phyloP scores from a whole-genome alignment of 108 stramenopile species.

The Nitzschia palea region DNA sequence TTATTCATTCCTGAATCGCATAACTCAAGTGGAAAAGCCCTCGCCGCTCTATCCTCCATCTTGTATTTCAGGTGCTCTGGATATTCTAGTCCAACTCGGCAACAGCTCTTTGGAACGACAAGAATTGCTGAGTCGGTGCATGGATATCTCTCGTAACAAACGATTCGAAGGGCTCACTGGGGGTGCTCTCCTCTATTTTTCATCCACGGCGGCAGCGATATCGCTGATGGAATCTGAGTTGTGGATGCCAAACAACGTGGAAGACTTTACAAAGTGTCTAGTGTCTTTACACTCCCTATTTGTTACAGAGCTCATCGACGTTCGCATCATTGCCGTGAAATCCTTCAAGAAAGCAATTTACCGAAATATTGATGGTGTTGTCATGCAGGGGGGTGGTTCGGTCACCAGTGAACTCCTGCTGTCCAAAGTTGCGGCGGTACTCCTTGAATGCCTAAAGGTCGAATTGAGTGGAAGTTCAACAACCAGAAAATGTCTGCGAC shows the following conservation, averaged over 20 bases:
- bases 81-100: not conserved
- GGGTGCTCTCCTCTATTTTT: slow-evolving; percentile 3
- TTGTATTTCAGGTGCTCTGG: not conserved
- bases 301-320: slow-evolving; percentile 22
- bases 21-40: not conserved
- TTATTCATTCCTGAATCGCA: not conserved
- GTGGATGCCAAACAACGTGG: slow-evolving; percentile 2
- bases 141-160: not conserved
- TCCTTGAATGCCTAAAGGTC: slow-evolving; percentile 7
- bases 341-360: slow-evolving; percentile 61
- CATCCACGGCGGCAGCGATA: slow-evolving; percentile 9
- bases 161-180: slow-evolving; percentile 8
- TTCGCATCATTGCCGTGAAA: slow-evolving; percentile 40
- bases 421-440: not conserved
- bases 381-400: not conserved
- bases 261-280: not conserved
- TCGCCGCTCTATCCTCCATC: not conserved
- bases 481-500: not conserved
- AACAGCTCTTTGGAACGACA: not conserved
- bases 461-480: slow-evolving; percentile 8
- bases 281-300: slow-evolving; percentile 25
- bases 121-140: not conserved
- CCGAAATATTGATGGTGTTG: slow-evolving; percentile 22
- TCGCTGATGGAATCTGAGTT: not conserved
- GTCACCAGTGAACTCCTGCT: not conserved